Conservation (phyloP, 2,329 filamentous ascomycete genomes). For the Colletotrichum scovillei region DNA sequence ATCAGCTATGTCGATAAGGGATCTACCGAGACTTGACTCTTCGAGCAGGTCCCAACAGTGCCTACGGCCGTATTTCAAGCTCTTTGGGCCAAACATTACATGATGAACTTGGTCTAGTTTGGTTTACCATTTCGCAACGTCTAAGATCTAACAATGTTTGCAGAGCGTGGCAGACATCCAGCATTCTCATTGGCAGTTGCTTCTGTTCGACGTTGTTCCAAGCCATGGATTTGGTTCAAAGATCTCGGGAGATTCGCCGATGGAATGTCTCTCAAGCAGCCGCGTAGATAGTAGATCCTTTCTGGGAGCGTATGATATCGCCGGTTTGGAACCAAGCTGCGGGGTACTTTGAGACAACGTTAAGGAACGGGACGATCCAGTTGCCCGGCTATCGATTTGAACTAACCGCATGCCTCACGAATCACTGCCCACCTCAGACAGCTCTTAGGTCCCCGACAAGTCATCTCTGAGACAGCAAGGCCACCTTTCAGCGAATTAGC, state of each 20-base stretch:
- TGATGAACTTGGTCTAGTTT: neutral
- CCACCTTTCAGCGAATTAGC: neutral
- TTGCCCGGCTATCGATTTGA: neutral
- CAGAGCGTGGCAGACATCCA: neutral
- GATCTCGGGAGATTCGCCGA: neutral
- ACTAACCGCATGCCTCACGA: neutral
- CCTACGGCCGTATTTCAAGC: neutral
- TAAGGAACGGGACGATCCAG: neutral
- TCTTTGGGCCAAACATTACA: neutral
- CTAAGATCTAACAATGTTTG: neutral
- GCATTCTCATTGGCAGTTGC: neutral
- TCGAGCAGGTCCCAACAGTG: neutral
- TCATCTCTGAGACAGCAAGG: neutral
- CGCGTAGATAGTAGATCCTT: neutral
- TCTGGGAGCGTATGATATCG: neutral
- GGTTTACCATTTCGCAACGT: neutral
- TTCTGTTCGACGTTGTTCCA: neutral
- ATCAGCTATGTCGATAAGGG: neutral
- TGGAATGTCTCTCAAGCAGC: neutral
- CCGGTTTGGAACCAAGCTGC: neutral
- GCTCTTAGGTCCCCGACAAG: neutral
- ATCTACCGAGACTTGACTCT: neutral
- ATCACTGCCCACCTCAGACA: neutral
- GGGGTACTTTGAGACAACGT: neutral
- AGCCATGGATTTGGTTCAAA: neutral